Evolutionary conservation across 306 rosid species (phyloP).

Genomic region (Parietaria judaica): DNA sequence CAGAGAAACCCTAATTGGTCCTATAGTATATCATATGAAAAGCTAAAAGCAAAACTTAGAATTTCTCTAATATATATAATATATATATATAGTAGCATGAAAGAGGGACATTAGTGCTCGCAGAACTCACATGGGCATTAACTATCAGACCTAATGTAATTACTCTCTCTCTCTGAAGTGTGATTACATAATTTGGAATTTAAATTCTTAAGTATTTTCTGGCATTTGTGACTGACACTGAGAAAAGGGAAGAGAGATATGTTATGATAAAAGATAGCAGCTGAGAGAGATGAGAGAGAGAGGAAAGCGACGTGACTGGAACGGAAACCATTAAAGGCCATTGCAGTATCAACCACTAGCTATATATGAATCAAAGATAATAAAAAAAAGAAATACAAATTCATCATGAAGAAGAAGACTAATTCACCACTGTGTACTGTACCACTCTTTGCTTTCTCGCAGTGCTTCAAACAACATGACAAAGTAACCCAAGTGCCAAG

Average conservation of each 20-base stretch:
- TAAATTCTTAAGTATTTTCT: not conserved
- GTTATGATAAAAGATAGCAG: slow-evolving; percentile 46
- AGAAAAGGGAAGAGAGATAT: slow-evolving; percentile 38
- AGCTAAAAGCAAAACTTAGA: too few relatives aligned
- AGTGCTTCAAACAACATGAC: not conserved
- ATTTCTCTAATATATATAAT: too few relatives aligned
- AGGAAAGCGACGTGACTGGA: slow-evolving; percentile 91
- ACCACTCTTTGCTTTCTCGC: not conserved
- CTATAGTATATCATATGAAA: too few relatives aligned
- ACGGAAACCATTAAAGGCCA: slow-evolving; percentile 62
- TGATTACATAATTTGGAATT: too few relatives aligned
- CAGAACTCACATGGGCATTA: slow-evolving; percentile 48
- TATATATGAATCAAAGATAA: not conserved
- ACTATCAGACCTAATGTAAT: slow-evolving; percentile 12
- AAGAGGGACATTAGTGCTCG: slow-evolving; percentile 17
- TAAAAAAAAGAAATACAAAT: not conserved
- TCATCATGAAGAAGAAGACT: slow-evolving; percentile 8
- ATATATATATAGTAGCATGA: not conserved
- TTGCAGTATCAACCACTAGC: slow-evolving; percentile 21
- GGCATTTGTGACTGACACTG: slow-evolving; percentile 68
- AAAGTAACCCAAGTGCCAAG: not conserved
- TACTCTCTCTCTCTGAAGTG: slow-evolving; percentile 2
- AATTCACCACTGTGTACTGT: not conserved
- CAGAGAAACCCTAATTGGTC: not conserved
- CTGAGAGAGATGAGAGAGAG: slow-evolving; percentile 21